Base-by-base conservation (phyloP, 2,329 filamentous ascomycete genomes). In the Stagonosporopsis tanaceti region DNA sequence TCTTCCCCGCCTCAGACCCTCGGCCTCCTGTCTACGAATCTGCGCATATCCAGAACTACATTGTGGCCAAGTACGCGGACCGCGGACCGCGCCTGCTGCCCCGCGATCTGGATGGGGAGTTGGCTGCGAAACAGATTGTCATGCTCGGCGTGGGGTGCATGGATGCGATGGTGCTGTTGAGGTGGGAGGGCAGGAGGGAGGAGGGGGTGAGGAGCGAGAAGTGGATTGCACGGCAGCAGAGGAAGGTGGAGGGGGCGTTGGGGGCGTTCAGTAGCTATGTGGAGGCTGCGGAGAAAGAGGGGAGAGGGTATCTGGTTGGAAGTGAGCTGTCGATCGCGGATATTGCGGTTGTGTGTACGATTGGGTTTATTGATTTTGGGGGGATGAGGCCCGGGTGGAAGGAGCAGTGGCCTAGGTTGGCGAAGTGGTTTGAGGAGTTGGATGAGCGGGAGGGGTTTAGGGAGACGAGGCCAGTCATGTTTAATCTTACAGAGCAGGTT, bases 1-100 rank as follows among this genome's bases (percentile, higher is more conserved):
- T 79, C 48, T 64, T 73, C 27, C 62, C 59, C 1, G 39, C 58
- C 4, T 44, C 17, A 4, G 61, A 65, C 37, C 37, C 32, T 9
- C 34, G 56, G 1, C 28, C 50, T 3, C 62, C 60, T 11, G 60
- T 66, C 12, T 64, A 64, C 53, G 62, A 64, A 53, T 53, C 40
- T 37, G 62, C 62, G 28, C 64, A 64, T 44, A 66, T 66, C 25
- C 55, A 60, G 24, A 55, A 51, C 32, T 64, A 66, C 56, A 61
- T 63, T 28, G 62, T 64, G 3, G 50, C 48, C 24, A 66, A 60
- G 25, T 66, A 60, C 44, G 53, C 53, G 2, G 61, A 59, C 39
- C 30, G n/a, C 2, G 53, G 50, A 8, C 62, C 62, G 5, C 51
- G 37, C 20, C 34, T 66, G 5, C 44, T 64, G 6, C 57, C 62